A percentile compares a stretch with the other conserved stretches of the same genome.
Conservation (phyloP, 2,329 filamentous ascomycete genomes). For the Neofusicoccum laricinum region DNA sequence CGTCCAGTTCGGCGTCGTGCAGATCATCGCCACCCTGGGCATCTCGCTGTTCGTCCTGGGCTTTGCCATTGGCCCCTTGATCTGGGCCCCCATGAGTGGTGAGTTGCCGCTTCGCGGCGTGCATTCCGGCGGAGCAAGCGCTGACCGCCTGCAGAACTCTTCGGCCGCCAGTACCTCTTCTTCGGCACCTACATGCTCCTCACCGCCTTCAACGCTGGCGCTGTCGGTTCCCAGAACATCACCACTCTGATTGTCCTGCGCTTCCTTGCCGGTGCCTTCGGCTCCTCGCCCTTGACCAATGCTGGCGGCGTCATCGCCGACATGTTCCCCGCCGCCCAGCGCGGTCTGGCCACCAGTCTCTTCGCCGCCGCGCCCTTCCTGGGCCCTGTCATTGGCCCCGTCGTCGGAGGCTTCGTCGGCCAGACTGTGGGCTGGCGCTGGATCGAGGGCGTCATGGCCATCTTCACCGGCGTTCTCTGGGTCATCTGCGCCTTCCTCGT, state of each 20-base stretch:
- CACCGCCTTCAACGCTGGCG: constrained; percentile 41
- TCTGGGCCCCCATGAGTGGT: constrained; percentile 57
- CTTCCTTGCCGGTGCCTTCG: constrained; percentile 45
- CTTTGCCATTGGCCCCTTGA: constrained; percentile 55
- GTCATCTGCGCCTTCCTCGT: constrained; percentile 57
- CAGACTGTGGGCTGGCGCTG: constrained; percentile 27
- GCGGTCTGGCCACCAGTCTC: constrained; percentile 21
- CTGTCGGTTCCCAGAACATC: constrained; percentile 45
- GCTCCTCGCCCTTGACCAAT: constrained; percentile 44
- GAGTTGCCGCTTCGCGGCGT: background rate
- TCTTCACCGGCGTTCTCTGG: constrained; percentile 39
- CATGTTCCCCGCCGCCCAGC: constrained; percentile 39
- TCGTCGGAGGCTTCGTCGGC: constrained; percentile 23
- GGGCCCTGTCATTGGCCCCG: constrained; percentile 22
- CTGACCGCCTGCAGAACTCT: constrained; percentile 48
- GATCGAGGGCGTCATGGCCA: constrained; percentile 53
- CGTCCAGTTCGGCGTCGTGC: constrained; percentile 50
- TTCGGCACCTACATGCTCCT: constrained; percentile 35
- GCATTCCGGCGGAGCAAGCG: background rate
- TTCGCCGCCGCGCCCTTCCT: constrained; percentile 22
- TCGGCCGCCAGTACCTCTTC: constrained; percentile 44
- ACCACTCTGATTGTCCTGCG: constrained; percentile 44
- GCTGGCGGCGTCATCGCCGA: constrained; percentile 48
- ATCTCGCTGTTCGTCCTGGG: constrained; percentile 64
- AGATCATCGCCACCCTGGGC: constrained; percentile 58